These are phyloP conservation scores for Amylocarpus encephaloides DNA, from an alignment of 2,329 filamentous ascomycete species.

Conservation along the genomic window DNA sequence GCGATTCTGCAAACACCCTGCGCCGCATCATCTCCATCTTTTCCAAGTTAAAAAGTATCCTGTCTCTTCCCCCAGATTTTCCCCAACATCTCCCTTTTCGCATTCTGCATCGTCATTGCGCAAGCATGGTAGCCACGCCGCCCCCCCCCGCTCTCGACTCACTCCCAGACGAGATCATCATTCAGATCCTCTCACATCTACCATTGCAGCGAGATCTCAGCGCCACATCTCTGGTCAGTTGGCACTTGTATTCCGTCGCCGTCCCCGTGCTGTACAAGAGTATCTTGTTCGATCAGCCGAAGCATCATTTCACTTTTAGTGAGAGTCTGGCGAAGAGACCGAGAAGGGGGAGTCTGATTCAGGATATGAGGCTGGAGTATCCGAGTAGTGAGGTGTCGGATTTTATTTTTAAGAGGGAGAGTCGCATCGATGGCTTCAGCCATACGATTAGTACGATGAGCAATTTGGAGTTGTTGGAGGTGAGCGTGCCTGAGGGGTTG, in stretches of 20 bases:
- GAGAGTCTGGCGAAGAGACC: constrained; percentile 41
- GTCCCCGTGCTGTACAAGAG: constrained; percentile 43
- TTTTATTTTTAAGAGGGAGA: constrained; percentile 35
- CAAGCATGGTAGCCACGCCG: constrained; percentile 1
- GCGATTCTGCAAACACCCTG: background rate
- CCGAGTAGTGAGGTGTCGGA: constrained; percentile 38
- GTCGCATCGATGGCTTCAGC: constrained; percentile 39
- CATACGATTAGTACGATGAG: constrained; percentile 44
- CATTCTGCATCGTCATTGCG: background rate
- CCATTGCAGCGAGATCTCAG: constrained; percentile 38
- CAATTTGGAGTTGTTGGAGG: constrained; percentile 41
- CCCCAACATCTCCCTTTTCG: background rate
- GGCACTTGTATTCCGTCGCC: constrained; percentile 38
- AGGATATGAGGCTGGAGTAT: constrained; percentile 40
- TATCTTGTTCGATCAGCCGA: constrained; percentile 41
- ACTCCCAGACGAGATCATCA: constrained; percentile 37
- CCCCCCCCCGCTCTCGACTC: constrained; percentile 1
- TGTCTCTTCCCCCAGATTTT: background rate
- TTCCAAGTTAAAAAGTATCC: background rate
- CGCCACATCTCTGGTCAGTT: constrained; percentile 39
- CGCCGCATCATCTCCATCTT: background rate
- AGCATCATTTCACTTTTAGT: constrained; percentile 43
- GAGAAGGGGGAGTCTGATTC: constrained; percentile 42
- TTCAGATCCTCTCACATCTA: constrained; percentile 36
- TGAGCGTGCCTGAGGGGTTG: constrained; percentile 39